Evolutionary conservation across 73 alveolate species (phyloP).

Genomic region (Tetrahymena malaccensis): DNA sequence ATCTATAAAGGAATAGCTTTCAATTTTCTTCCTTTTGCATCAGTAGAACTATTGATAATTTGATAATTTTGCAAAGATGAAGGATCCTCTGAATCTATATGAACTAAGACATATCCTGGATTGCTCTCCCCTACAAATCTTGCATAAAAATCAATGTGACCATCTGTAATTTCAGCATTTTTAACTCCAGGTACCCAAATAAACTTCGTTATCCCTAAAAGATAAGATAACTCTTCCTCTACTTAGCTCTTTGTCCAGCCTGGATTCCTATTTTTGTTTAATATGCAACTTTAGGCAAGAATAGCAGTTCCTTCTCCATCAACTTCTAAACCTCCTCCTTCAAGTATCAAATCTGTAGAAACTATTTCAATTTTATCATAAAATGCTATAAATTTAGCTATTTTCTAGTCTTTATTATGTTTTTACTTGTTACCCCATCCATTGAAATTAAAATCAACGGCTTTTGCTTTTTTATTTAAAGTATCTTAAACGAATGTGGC

Average conservation of each 20-base stretch:
- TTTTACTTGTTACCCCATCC: conserved; percentile 36
- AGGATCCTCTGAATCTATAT: conserved; percentile 8
- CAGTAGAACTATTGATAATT: conserved; percentile 23
- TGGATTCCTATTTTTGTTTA: conserved; percentile 33
- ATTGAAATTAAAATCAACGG: conserved; percentile 41
- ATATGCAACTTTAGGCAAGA: conserved; percentile 23
- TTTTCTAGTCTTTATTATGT: conserved; percentile 5
- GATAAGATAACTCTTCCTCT: not conserved
- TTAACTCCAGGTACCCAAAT: conserved; percentile 36
- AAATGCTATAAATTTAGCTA: conserved; percentile 5
- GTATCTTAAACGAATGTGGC: conserved; percentile 6
- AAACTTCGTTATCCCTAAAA: conserved; percentile 28
- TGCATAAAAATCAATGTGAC: conserved; percentile 43
- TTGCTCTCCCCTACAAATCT: conserved; percentile 5
- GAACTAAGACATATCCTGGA: conserved; percentile 31
- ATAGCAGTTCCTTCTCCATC: conserved; percentile 48
- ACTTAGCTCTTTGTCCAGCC: conserved; percentile 26
- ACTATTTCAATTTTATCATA: not conserved
- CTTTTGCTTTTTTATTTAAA: not conserved
- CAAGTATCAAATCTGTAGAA: conserved; percentile 4
- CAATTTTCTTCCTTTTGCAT: conserved; percentile 24
- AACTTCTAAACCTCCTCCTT: conserved; percentile 38
- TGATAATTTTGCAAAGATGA: not conserved
- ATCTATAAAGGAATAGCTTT: conserved; percentile 16
- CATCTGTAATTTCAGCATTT: conserved; percentile 38